Evolutionary conservation across 192 early-diverging fungal species (phyloP).

Genomic region (Podila horticola): DNA sequence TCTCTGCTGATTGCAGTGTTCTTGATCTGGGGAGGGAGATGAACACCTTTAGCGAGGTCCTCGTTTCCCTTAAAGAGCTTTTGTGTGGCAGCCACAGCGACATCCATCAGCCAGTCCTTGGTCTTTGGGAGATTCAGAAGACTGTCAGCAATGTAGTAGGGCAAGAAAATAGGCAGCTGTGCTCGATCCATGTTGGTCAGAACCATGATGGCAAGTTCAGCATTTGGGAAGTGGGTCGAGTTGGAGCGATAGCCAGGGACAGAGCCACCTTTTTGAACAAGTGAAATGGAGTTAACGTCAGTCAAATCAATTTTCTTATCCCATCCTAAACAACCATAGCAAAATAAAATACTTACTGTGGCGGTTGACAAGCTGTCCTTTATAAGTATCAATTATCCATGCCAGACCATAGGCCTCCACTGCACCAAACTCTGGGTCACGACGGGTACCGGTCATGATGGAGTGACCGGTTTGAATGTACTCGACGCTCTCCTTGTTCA

Average conservation of each 20-base stretch:
- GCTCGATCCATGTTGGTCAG: not conserved
- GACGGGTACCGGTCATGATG: not conserved
- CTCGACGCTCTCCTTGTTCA: constrained; percentile 10
- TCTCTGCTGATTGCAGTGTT: not conserved
- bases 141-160: not conserved
- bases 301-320: not conserved
- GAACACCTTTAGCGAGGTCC: not conserved
- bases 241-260: constrained; percentile 9
- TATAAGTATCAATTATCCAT: constrained; percentile 1
- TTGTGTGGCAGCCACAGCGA: not conserved
- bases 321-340: not conserved
- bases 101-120: constrained; percentile 1
- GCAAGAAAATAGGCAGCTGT: not conserved
- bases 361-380: not conserved
- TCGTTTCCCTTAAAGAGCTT: not conserved
- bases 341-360: constrained; percentile 3
- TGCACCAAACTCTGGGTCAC: constrained; percentile 1
- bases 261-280: constrained; percentile 4
- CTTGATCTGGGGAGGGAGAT: constrained; percentile 4
- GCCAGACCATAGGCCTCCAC: not conserved
- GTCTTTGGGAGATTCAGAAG: constrained; percentile 1
- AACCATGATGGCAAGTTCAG: constrained; percentile 2
- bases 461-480: not conserved
- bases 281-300: not conserved
- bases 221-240: constrained; percentile 4